These are phyloP conservation scores for Metschnikowia chrysomelidarum DNA, from an alignment of 805 yeast genomes.

Conservation along the genomic window DNA sequence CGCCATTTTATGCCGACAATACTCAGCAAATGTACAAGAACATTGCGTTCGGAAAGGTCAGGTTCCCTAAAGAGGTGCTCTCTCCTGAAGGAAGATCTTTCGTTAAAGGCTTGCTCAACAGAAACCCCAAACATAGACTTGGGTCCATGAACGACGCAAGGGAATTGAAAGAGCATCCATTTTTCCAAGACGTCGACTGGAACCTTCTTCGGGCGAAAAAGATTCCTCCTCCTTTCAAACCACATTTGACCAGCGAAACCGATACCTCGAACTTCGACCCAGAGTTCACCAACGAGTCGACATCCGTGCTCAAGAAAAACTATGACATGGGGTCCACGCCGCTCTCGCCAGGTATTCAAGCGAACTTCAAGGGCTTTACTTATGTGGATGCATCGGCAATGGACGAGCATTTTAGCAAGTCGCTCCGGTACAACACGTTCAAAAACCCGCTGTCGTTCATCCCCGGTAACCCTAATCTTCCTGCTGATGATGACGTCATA, in stretches of 20 bases:
- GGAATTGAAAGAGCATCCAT: slow-evolving; percentile 88
- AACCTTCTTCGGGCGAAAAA: slow-evolving; percentile 69
- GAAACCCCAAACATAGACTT: slow-evolving; percentile 93
- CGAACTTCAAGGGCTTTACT: slow-evolving; percentile 94
- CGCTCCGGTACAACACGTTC: slow-evolving; percentile 36
- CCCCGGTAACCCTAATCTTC: slow-evolving; percentile 75
- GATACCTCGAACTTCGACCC: slow-evolving; percentile 98
- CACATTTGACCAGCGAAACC: slow-evolving; percentile 84
- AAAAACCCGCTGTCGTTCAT: slow-evolving; percentile 65
- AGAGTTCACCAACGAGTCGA: slow-evolving; percentile 90
- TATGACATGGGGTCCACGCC: slow-evolving; percentile 73
- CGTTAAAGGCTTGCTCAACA: slow-evolving; percentile 90
- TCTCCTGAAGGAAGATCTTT: slow-evolving; percentile 92
- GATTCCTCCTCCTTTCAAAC: slow-evolving; percentile 95
- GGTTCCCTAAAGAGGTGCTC: slow-evolving; percentile 94
- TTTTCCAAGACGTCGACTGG: slow-evolving; percentile 93
- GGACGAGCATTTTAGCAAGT: slow-evolving; percentile 71
- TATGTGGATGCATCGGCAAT: slow-evolving; percentile 91
- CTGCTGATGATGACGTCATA: slow-evolving; percentile 81
- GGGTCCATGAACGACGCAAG: slow-evolving; percentile 92
- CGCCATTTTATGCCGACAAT: slow-evolving; percentile 96
- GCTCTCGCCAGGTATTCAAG: slow-evolving; percentile 91
- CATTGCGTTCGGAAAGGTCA: slow-evolving; percentile 96
- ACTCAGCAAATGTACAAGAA: slow-evolving; percentile 99
- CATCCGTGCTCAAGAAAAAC: slow-evolving; percentile 72